Base-by-base conservation (phyloP, 495 filamentous ascomycete species). In the Glarea lozoyensis region DNA sequence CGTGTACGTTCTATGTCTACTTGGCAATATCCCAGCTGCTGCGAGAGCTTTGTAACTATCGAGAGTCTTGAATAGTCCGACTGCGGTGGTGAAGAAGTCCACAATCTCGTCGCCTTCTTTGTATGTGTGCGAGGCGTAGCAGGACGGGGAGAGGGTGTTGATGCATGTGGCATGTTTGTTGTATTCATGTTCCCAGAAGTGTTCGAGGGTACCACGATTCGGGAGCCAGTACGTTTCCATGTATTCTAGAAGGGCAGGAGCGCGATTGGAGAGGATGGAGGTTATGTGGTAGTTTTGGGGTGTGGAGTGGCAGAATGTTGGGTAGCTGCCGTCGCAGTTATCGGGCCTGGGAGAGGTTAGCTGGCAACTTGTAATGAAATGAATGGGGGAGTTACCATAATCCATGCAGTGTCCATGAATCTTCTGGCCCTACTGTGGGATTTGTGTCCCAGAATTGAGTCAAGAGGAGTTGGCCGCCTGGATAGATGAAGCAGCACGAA, bases 341-440 rank as follows among this genome's bases (percentile, higher is more conserved):
- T 93, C 86, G n/a, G 86, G 87, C 85, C 69, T 73, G 45, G 2
- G 25, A 25, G 13, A 12, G 33, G 51, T 47, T 15, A 23, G 18
- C 34, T 42, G 12, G 15, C 13, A 37, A 1, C 16, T 11, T 24
- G 19, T 9, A 2, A n/a, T n/a, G 20, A n/a, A 3, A 5, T 31
- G 22, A 22, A 40, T 43, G 23, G 24, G 25, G 23, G 5, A 15
- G 18, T 9, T 46, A 70, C 69, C 88, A 94, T 22, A 94, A 67
- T n/a, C 88, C 87, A 54, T 93, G 88, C 16, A 94, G 68, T 2
- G 86, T 92, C 88, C 86, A 94, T 34, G 78, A 79, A 53, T 90
- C 75, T 24, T 70, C 71, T 13, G 82, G 83, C 5, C 82, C 83
- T 9, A 79, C 71, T n/a, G 80, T 67, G 23, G 80, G 79, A 51